These are phyloP conservation scores for Aspergillus fructus DNA, from an alignment of 2,329 filamentous ascomycete species.

Conservation along the genomic window DNA sequence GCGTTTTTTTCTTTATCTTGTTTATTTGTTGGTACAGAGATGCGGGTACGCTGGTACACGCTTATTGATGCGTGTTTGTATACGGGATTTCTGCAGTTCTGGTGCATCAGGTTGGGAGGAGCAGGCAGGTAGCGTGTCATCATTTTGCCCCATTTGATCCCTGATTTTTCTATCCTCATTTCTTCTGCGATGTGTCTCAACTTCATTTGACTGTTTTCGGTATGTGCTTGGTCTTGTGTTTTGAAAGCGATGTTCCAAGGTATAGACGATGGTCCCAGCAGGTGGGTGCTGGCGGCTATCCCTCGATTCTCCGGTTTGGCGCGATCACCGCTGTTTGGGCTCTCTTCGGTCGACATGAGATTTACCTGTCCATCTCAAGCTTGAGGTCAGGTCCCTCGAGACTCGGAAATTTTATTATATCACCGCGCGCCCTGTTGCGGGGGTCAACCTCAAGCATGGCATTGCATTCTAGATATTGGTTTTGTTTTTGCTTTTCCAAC, in stretches of 20 bases:
- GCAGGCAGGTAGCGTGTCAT: slow-evolving; percentile 44
- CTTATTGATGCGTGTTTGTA: slow-evolving; percentile 44
- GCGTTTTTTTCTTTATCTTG: slow-evolving; percentile 11
- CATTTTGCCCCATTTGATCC: slow-evolving; percentile 33
- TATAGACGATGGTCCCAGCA: slow-evolving; percentile 23
- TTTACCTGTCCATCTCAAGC: slow-evolving; percentile 12
- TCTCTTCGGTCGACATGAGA: slow-evolving; percentile 16
- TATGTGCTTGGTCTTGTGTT: slow-evolving; percentile 25
- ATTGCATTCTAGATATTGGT: slow-evolving; percentile 28
- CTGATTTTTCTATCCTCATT: slow-evolving; percentile 18
- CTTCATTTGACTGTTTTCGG: slow-evolving; percentile 27
- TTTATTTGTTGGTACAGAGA: slow-evolving; percentile 39
- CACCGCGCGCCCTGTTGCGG: slow-evolving; percentile 13
- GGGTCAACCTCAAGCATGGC: slow-evolving; percentile 18
- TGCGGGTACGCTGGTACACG: slow-evolving; percentile 39
- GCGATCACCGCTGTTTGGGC: slow-evolving; percentile 12
- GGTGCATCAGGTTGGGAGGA: slow-evolving; percentile 46
- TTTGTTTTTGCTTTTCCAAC: slow-evolving; percentile 17
- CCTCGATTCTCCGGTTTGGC: slow-evolving; percentile 17
- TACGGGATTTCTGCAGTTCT: slow-evolving; percentile 43
- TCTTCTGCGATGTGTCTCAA: slow-evolving; percentile 19
- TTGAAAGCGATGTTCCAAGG: slow-evolving; percentile 27
- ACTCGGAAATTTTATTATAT: slow-evolving; percentile 5
- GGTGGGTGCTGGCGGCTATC: slow-evolving; percentile 19
- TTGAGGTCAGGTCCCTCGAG: slow-evolving; percentile 8